Evolutionary conservation across 2,329 filamentous ascomycete species (phyloP).

Genomic region (Alternaria longipes): DNA sequence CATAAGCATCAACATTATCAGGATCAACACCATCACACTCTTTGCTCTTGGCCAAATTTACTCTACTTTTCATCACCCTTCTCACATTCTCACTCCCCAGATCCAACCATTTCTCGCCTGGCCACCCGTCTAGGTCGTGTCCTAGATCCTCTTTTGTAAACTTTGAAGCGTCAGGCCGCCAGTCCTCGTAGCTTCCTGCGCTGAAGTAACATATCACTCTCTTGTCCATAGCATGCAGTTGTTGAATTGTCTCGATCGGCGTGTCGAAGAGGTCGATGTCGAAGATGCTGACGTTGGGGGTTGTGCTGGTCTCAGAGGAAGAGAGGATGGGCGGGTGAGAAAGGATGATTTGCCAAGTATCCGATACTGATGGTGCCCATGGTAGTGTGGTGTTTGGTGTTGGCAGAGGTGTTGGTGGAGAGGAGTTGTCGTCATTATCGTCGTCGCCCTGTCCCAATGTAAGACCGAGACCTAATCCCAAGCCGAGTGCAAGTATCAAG

Average conservation of each 20-base stretch:
- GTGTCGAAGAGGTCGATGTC: slow-evolving; percentile 70
- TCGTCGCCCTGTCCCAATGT: slow-evolving; percentile 44
- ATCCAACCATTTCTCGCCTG: slow-evolving; percentile 73
- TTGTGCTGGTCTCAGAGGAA: slow-evolving; percentile 49
- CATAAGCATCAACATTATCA: slow-evolving; percentile 75
- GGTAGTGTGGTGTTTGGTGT: slow-evolving; percentile 39
- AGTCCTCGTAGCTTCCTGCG: slow-evolving; percentile 73
- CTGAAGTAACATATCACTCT: slow-evolving; percentile 80
- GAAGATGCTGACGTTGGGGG: slow-evolving; percentile 64
- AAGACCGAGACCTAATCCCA: slow-evolving; percentile 67
- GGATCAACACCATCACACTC: slow-evolving; percentile 75
- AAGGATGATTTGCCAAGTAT: slow-evolving; percentile 71
- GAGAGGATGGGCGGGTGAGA: slow-evolving; percentile 39
- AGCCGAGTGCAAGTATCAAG: slow-evolving; percentile 60
- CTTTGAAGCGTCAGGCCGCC: slow-evolving; percentile 65
- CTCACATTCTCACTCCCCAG: slow-evolving; percentile 67
- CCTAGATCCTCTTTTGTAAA: slow-evolving; percentile 68
- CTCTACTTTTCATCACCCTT: slow-evolving; percentile 69
- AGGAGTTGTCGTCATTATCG: slow-evolving; percentile 30
- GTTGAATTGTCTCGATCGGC: slow-evolving; percentile 56
- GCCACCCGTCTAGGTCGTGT: slow-evolving; percentile 68
- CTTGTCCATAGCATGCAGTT: slow-evolving; percentile 61
- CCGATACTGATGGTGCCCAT: slow-evolving; percentile 64
- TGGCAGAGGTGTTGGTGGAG: slow-evolving; percentile 31
- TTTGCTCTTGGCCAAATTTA: slow-evolving; percentile 67